Conservation (phyloP, 192 early-diverging fungal genomes). For the Lunasporangiospora selenospora region DNA sequence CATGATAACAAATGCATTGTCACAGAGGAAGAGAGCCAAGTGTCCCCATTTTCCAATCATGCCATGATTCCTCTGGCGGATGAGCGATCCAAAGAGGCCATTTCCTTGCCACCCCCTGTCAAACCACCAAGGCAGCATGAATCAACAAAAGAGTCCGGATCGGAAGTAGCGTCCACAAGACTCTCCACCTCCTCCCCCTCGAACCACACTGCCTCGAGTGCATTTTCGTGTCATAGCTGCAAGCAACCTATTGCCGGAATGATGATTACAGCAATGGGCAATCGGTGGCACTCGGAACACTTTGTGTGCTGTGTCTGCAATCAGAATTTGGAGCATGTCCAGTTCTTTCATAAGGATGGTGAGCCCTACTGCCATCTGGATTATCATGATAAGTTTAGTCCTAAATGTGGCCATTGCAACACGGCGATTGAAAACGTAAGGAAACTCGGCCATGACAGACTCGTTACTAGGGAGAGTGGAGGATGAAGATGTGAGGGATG, state of each 20-base stretch:
- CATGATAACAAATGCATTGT: conserved; percentile 36
- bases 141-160: no score
- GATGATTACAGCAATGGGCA: conserved; percentile 58
- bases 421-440: conserved; percentile 63
- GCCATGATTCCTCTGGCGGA: conserved; percentile 1
- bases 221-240: conserved; percentile 51
- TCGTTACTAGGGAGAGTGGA: not conserved
- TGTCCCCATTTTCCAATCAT: not conserved
- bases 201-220: no score
- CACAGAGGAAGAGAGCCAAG: conserved; percentile 13
- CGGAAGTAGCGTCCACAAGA: not conserved
- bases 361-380: conserved; percentile 61
- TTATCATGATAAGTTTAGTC: conserved; percentile 61
- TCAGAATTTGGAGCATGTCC: conserved; percentile 53
- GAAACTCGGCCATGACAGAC: not conserved
- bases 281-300: conserved; percentile 61
- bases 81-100: conserved; percentile 13
- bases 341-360: conserved; percentile 63
- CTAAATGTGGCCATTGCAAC: conserved; percentile 61
- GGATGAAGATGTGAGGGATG: not conserved
- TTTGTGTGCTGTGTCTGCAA: conserved; percentile 57
- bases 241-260: conserved; percentile 51
- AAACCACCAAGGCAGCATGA: not conserved
- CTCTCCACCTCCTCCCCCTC: no score
- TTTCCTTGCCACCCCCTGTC: not conserved